Percentiles rank a stretch among this genome's conserved stretches.
These are phyloP conservation scores for Pseudogymnoascus sp. DNA, from an alignment of 2,329 filamentous ascomycete species.

Conservation along the genomic window DNA sequence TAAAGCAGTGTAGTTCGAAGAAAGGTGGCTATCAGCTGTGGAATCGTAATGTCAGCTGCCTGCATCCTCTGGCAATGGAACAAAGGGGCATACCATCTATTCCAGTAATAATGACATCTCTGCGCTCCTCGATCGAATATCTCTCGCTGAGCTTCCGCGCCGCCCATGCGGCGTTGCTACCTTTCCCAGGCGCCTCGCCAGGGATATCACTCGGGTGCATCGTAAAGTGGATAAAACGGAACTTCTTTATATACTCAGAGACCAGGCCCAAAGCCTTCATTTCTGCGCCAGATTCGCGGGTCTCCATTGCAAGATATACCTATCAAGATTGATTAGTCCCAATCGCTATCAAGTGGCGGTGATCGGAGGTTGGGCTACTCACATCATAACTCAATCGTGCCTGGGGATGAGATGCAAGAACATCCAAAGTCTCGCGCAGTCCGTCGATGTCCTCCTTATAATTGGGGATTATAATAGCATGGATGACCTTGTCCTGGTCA, in stretches of 20 bases:
- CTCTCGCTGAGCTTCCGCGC: slow-evolving; percentile 57
- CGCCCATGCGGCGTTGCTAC: slow-evolving; percentile 67
- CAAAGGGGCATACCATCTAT: slow-evolving; percentile 56
- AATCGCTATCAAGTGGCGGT: neutral
- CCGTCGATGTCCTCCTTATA: slow-evolving; percentile 68
- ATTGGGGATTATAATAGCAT: slow-evolving; percentile 64
- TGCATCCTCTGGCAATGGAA: neutral
- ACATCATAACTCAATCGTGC: slow-evolving; percentile 62
- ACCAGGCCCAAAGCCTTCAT: slow-evolving; percentile 55
- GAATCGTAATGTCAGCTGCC: neutral
- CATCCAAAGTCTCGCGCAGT: slow-evolving; percentile 59
- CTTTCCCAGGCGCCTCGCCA: slow-evolving; percentile 65
- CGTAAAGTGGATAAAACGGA: slow-evolving; percentile 60
- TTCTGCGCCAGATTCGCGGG: slow-evolving; percentile 54
- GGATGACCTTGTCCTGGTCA: slow-evolving; percentile 42
- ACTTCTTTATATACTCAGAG: slow-evolving; percentile 56
- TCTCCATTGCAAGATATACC: slow-evolving; percentile 68
- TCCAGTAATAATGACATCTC: slow-evolving; percentile 60
- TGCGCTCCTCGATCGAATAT: slow-evolving; percentile 45
- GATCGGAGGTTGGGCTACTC: slow-evolving; percentile 31
- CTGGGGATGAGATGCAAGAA: slow-evolving; percentile 59
- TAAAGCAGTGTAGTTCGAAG: slow-evolving; percentile 58
- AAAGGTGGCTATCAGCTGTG: slow-evolving; percentile 63
- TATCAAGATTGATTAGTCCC: slow-evolving; percentile 26
- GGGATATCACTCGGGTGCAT: slow-evolving; percentile 59